These are phyloP conservation scores for Vaccinium darrowii DNA, from an alignment of 148 eudicot species.

Conservation along the genomic window DNA sequence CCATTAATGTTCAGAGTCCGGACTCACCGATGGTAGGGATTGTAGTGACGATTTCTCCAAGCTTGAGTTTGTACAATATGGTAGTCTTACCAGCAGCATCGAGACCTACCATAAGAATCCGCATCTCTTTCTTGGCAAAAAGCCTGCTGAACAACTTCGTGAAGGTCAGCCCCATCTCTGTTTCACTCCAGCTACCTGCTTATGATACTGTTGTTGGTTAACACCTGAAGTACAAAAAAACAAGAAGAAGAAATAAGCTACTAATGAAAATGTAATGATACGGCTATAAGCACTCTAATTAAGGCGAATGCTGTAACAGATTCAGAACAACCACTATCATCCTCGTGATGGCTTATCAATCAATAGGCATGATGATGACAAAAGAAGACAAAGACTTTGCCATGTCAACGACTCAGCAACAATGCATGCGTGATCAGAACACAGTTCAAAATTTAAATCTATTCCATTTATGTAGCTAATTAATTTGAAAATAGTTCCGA, in stretches of 20 bases:
- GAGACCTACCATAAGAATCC: constrained; percentile 34
- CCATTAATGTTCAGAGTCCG: background rate
- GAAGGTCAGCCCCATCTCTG: constrained; percentile 23
- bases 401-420: background rate
- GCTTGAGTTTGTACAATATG: constrained; percentile 27
- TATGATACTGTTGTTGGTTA: background rate
- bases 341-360: background rate
- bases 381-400: background rate
- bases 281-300: background rate
- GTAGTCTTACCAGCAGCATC: constrained; percentile 36
- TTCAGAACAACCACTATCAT: background rate
- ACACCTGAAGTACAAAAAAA: background rate
- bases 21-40: constrained; percentile 33
- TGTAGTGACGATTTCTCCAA: constrained; percentile 32
- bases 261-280: background rate
- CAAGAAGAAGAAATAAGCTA: background rate
- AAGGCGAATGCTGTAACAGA: background rate
- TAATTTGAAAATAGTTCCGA: background rate
- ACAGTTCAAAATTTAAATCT: background rate
- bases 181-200: background rate
- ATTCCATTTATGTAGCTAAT: background rate
- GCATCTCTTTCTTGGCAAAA: constrained; percentile 36
- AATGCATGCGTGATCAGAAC: background rate
- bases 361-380: background rate
- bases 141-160: constrained; percentile 32